Percentiles rank a stretch among this genome's conserved stretches.
Conservation (phyloP, 2,329 filamentous ascomycete species). For the Aurifilum marmelostoma region DNA sequence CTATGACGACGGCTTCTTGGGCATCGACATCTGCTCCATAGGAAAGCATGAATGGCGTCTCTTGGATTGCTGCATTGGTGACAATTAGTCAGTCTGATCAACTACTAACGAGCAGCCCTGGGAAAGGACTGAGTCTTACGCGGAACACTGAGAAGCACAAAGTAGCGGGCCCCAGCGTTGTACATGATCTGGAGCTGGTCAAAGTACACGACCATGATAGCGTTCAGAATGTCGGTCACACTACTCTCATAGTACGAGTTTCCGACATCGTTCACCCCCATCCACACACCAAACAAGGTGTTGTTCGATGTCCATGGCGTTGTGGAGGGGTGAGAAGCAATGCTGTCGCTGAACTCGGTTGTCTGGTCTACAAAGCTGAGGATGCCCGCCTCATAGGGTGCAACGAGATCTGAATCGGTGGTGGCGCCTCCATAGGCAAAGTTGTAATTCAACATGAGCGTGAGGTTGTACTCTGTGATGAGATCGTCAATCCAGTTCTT, state of each 20-base stretch:
- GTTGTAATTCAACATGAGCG: conserved; percentile 51
- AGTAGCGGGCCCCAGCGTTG: conserved; percentile 57
- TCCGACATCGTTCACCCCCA: conserved; percentile 49
- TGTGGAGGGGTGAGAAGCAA: conserved; percentile 39
- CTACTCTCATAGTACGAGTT: conserved; percentile 46
- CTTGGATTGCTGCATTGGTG: conserved; percentile 43
- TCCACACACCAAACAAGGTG: conserved; percentile 54
- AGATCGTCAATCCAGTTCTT: conserved; percentile 54
- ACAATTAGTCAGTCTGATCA: neutral
- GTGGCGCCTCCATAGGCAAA: conserved; percentile 56
- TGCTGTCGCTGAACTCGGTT: conserved; percentile 42
- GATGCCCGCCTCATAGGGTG: conserved; percentile 51
- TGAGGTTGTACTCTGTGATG: conserved; percentile 46
- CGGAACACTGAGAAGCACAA: conserved; percentile 62
- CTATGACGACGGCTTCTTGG: conserved; percentile 41
- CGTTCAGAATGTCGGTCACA: conserved; percentile 39
- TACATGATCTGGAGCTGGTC: conserved; percentile 51
- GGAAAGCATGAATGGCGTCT: conserved; percentile 41
- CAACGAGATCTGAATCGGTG: conserved; percentile 51
- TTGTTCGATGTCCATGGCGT: conserved; percentile 48
- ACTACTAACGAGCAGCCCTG: accelerated
- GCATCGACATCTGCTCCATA: conserved; percentile 34
- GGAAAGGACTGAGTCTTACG: conserved; percentile 36
- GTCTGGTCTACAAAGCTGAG: conserved; percentile 58
- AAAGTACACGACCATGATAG: conserved; percentile 49